Percentiles rank a stretch among this genome's conserved stretches.
These are phyloP conservation scores for Taphrina betulina DNA, from an alignment of 1,139 yeast species.

Conservation along the genomic window DNA sequence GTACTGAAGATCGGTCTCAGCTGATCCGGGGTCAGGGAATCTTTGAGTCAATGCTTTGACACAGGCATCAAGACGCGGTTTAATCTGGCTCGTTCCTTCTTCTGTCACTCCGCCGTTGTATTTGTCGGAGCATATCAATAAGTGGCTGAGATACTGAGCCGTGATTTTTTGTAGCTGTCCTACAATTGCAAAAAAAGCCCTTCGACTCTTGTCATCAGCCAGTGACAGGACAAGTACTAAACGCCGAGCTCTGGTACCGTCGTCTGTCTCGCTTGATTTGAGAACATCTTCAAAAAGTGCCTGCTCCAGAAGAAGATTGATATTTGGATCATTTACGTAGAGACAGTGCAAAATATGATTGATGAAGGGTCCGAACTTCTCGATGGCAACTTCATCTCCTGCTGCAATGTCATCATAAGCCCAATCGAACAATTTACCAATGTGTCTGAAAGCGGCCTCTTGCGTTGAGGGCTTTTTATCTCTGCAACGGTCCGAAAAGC, in stretches of 20 bases:
- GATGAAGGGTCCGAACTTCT: slow-evolving; percentile 57
- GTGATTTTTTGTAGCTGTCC: slow-evolving; percentile 46
- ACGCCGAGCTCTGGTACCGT: slow-evolving; percentile 54
- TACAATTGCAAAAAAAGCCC: slow-evolving; percentile 66
- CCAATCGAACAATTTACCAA: slow-evolving; percentile 56
- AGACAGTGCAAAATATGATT: slow-evolving; percentile 63
- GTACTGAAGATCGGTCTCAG: slow-evolving; percentile 53
- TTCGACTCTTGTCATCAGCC: slow-evolving; percentile 59
- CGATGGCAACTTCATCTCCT: slow-evolving; percentile 41
- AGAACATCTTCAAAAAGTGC: slow-evolving; percentile 60
- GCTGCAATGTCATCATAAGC: slow-evolving; percentile 38
- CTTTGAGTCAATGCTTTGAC: slow-evolving; percentile 64
- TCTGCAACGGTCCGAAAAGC: slow-evolving; percentile 62
- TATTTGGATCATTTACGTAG: slow-evolving; percentile 69
- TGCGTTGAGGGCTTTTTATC: slow-evolving; percentile 72
- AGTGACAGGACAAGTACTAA: slow-evolving; percentile 52
- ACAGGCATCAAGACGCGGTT: slow-evolving; percentile 54
- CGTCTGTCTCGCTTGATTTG: slow-evolving; percentile 53
- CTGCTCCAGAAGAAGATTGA: slow-evolving; percentile 67
- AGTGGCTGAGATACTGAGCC: slow-evolving; percentile 43
- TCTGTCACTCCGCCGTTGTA: slow-evolving; percentile 43
- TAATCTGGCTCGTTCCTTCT: slow-evolving; percentile 40
- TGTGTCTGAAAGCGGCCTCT: slow-evolving; percentile 56
- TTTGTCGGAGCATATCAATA: slow-evolving; percentile 47
- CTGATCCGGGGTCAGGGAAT: slow-evolving; percentile 57